Evolutionary conservation across 169 alveolate species (phyloP).

Genomic region (Plasmodium adleri): DNA sequence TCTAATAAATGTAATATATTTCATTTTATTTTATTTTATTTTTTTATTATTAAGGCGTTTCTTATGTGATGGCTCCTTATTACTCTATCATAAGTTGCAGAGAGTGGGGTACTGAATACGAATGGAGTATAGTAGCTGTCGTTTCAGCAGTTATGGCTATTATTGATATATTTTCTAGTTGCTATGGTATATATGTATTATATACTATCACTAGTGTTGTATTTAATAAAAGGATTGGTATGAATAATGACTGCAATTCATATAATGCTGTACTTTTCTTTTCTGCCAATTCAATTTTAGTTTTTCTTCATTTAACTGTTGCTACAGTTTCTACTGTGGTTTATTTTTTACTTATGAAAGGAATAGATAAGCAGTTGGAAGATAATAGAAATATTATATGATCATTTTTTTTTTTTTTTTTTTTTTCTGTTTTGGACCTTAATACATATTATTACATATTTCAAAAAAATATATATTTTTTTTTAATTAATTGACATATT

Average conservation of each 20-base stretch:
- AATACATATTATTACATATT: not conserved
- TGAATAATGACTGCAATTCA: constrained; percentile 31
- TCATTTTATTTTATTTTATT: not conserved
- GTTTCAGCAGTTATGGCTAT: constrained; percentile 82
- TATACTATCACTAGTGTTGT: constrained; percentile 56
- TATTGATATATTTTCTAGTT: constrained; percentile 79
- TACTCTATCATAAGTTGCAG: constrained; percentile 65
- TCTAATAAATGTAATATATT: not conserved
- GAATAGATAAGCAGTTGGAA: constrained; percentile 80
- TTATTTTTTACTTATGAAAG: constrained; percentile 48
- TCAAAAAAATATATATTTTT: not conserved
- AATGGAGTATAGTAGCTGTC: constrained; percentile 80
- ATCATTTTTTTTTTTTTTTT: constrained; percentile 2
- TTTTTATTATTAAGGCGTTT: constrained; percentile 45
- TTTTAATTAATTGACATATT: no score
- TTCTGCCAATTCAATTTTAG: constrained; percentile 80
- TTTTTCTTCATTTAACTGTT: constrained; percentile 79
- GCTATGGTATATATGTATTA: constrained; percentile 56
- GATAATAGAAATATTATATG: constrained; percentile 76
- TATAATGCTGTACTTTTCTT: constrained; percentile 67
- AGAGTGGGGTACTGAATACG: constrained; percentile 82
- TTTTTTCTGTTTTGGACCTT: not conserved
- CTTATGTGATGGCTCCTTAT: constrained; percentile 63
- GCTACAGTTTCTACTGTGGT: constrained; percentile 76
- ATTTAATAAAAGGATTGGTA: constrained; percentile 32